Conservation (phyloP, 176 grass and related monocot genomes). For the Pontederia paniculata region DNA sequence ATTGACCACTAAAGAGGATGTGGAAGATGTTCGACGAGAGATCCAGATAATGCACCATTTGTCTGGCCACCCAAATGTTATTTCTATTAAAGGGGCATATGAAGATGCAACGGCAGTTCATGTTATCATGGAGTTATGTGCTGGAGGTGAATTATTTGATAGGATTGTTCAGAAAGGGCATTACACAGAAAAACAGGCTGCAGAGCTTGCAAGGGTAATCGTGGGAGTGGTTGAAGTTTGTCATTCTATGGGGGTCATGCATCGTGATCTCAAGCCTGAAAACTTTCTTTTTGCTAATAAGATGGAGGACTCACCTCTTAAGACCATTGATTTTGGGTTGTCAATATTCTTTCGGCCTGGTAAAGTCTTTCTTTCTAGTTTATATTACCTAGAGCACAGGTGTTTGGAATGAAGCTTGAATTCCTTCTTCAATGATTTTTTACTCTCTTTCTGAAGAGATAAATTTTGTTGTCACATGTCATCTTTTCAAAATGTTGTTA, state of each 20-base stretch:
- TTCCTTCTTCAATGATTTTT: too few relatives aligned
- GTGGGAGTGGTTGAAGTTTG: slow-evolving; percentile 1
- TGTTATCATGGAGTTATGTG: slow-evolving; percentile 6
- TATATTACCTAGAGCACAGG: too few relatives aligned
- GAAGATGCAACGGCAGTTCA: slow-evolving; percentile 9
- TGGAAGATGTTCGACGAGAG: slow-evolving; percentile 11
- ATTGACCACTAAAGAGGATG: slow-evolving; percentile 5
- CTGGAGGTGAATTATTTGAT: slow-evolving; percentile 7
- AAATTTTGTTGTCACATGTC: too few relatives aligned
- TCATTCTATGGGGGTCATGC: slow-evolving; percentile 15
- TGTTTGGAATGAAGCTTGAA: too few relatives aligned
- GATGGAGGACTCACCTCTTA: slow-evolving; percentile 9
- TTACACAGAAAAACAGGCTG: slow-evolving; percentile 6
- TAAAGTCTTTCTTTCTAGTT: not conserved
- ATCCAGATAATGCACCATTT: slow-evolving; percentile 16
- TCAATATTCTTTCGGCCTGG: slow-evolving; percentile 9
- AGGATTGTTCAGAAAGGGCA: slow-evolving; percentile 10
- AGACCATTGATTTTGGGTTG: slow-evolving; percentile 14
- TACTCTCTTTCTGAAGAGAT: too few relatives aligned
- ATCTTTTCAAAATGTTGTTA: too few relatives aligned
- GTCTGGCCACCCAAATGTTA: slow-evolving; percentile 7
- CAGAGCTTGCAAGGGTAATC: slow-evolving; percentile 7
- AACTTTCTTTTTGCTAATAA: slow-evolving; percentile 17
- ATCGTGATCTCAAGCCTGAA: slow-evolving; percentile 9
- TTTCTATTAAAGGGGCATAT: slow-evolving; percentile 10